A percentile compares a stretch with the other conserved stretches of the same genome.
Evolutionary conservation across 2,329 filamentous ascomycete genomes (phyloP).

Genomic region (Calonectria fujianensis): DNA sequence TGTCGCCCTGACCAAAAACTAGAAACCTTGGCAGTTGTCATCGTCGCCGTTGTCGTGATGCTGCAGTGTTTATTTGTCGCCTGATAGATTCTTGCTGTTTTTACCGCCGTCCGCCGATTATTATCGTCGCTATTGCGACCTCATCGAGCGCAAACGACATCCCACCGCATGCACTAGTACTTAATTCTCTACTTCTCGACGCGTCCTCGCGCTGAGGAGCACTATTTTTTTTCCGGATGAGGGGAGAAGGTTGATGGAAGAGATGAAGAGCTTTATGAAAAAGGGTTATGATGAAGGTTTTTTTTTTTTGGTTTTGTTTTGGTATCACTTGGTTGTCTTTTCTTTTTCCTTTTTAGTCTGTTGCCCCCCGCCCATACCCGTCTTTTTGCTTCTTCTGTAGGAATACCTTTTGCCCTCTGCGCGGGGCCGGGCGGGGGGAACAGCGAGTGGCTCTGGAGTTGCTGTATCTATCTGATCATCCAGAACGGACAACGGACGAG

Average conservation of each 20-base stretch:
- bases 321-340: conserved; percentile 37
- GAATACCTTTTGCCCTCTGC: conserved; percentile 42
- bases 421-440: conserved; percentile 31
- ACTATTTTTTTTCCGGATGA: conserved; percentile 24
- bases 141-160: conserved; percentile 45
- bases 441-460: conserved; percentile 38
- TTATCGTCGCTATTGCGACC: conserved; percentile 30
- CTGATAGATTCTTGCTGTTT: conserved; percentile 51
- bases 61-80: conserved; percentile 40
- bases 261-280: conserved; percentile 42
- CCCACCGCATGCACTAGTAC: conserved; percentile 46
- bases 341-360: conserved; percentile 30
- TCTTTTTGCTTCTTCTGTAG: conserved; percentile 49
- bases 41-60: conserved; percentile 41
- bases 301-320: conserved; percentile 39
- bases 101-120: conserved; percentile 15
- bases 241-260: conserved; percentile 39
- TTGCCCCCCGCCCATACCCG: conserved; percentile 20
- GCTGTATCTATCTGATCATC: conserved; percentile 39
- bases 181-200: conserved; percentile 51
- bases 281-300: conserved; percentile 44
- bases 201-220: conserved; percentile 44
- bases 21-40: conserved; percentile 34
- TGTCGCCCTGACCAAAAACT: conserved; percentile 62
- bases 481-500: conserved; percentile 28